A percentile compares a stretch with the other conserved stretches of the same genome.
These are phyloP conservation scores for Alternaria conjuncta DNA, from an alignment of 2,329 filamentous ascomycete genomes.

Conservation along the genomic window DNA sequence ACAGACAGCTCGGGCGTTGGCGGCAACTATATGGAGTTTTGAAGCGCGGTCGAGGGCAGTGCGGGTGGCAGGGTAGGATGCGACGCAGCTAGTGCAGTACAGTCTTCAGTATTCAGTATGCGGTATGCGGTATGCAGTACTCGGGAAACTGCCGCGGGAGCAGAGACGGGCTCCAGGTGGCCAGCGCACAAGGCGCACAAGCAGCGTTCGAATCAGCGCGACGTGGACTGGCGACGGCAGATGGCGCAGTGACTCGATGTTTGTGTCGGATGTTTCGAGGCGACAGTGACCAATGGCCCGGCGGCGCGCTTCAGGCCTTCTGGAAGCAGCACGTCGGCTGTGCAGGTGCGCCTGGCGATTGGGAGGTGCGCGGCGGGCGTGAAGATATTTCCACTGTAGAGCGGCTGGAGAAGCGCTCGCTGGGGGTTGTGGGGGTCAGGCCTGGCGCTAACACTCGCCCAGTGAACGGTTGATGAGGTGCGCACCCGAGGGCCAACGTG, in stretches of 20 bases:
- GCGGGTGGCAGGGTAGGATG: slow-evolving; percentile 9
- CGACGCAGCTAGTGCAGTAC: not conserved
- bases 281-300: slow-evolving; percentile 35
- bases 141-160: slow-evolving; percentile 11
- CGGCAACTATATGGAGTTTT: slow-evolving; percentile 11
- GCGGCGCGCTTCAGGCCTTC: slow-evolving; percentile 30
- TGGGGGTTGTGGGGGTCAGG: slow-evolving; percentile 34
- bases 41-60: slow-evolving; percentile 17
- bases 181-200: slow-evolving; percentile 35
- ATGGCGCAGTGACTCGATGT: slow-evolving; percentile 25
- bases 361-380: slow-evolving; percentile 22
- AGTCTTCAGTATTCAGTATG: not conserved
- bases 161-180: slow-evolving; percentile 16
- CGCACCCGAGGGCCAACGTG: slow-evolving; percentile 15
- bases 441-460: slow-evolving; percentile 48
- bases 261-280: slow-evolving; percentile 29
- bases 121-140: not conserved
- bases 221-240: slow-evolving; percentile 19
- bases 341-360: slow-evolving; percentile 28
- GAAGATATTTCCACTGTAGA: slow-evolving; percentile 35
- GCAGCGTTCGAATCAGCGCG: slow-evolving; percentile 30
- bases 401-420: slow-evolving; percentile 46
- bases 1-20: slow-evolving; percentile 22
- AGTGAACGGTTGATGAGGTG: slow-evolving; percentile 36
- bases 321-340: slow-evolving; percentile 23